Evolutionary conservation across 352 stramenopile genomes (phyloP).

Genomic region (Phytopythium montanum): DNA sequence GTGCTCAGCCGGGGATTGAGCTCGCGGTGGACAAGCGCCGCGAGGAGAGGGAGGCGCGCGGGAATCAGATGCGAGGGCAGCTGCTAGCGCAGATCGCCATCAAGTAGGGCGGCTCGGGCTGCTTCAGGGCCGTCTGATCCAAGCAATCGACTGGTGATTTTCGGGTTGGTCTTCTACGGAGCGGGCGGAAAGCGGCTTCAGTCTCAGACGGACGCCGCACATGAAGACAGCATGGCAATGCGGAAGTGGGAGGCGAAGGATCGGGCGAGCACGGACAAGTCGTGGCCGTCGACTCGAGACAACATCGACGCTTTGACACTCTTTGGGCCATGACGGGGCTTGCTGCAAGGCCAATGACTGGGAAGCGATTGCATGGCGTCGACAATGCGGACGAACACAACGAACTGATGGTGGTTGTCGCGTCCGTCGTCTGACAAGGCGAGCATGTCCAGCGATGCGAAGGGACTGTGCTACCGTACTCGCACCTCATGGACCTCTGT

Average conservation of each 20-base stretch:
- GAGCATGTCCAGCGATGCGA: not conserved
- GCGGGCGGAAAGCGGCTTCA: not conserved
- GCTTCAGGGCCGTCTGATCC: not conserved
- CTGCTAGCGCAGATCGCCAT: not conserved
- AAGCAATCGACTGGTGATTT: not conserved
- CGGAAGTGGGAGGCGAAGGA: not conserved
- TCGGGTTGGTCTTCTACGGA: not conserved
- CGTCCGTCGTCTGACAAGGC: not conserved
- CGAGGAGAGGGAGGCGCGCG: not conserved
- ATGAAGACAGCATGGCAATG: not conserved
- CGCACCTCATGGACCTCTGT: too few relatives aligned
- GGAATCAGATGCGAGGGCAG: not conserved
- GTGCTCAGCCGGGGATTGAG: not conserved
- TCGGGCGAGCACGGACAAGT: conserved; percentile 1
- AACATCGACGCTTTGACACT: too few relatives aligned
- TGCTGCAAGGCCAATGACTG: too few relatives aligned
- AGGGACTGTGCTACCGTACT: too few relatives aligned
- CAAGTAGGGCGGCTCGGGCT: not conserved
- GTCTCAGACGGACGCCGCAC: not conserved
- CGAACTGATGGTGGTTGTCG: too few relatives aligned
- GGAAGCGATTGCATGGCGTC: too few relatives aligned
- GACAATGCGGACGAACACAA: too few relatives aligned
- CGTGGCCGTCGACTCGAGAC: too few relatives aligned
- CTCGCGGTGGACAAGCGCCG: not conserved
- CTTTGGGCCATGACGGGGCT: too few relatives aligned